A percentile compares a stretch with the other conserved stretches of the same genome.
phyloP scores from a whole-genome alignment of 805 yeast species.

The Saccharomycopsis sp. region DNA sequence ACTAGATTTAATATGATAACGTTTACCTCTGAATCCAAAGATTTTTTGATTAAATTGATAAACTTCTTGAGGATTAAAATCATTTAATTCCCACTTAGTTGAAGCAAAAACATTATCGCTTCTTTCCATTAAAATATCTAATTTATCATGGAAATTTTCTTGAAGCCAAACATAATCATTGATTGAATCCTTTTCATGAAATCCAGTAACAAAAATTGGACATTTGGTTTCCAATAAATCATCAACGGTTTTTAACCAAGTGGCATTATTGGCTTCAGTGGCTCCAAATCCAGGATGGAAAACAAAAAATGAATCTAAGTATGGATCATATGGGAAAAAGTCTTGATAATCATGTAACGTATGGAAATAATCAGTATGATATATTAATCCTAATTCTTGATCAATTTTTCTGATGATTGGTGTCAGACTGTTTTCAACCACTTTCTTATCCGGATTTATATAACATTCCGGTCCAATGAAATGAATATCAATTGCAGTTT shows the following conservation, averaged over 20 bases:
- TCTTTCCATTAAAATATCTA: conserved; percentile 73
- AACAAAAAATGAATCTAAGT: conserved; percentile 80
- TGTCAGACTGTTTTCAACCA: conserved; percentile 45
- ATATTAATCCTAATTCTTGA: conserved; percentile 59
- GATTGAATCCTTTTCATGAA: conserved; percentile 59
- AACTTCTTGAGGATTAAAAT: conserved; percentile 83
- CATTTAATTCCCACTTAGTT: conserved; percentile 92
- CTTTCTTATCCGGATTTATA: conserved; percentile 60
- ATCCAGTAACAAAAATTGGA: conserved; percentile 83
- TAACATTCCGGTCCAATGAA: conserved; percentile 91
- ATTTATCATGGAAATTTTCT: conserved; percentile 56
- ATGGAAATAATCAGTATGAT: conserved; percentile 88
- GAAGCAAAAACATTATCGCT: conserved; percentile 67
- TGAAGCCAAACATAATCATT: conserved; percentile 67
- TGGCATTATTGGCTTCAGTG: conserved; percentile 64
- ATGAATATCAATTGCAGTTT: conserved; percentile 72
- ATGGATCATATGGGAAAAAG: conserved; percentile 97
- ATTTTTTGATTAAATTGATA: conserved; percentile 85
- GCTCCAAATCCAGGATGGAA: conserved; percentile 95
- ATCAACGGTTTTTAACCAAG: conserved; percentile 86
- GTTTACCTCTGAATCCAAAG: conserved; percentile 91
- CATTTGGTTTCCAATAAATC: conserved; percentile 90
- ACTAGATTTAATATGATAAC: conserved; percentile 57
- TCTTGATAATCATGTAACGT: conserved; percentile 86
- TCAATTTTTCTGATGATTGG: conserved; percentile 70